phyloP scores from a whole-genome alignment of 257 asterid species.

The Przewalskia tangutica region DNA sequence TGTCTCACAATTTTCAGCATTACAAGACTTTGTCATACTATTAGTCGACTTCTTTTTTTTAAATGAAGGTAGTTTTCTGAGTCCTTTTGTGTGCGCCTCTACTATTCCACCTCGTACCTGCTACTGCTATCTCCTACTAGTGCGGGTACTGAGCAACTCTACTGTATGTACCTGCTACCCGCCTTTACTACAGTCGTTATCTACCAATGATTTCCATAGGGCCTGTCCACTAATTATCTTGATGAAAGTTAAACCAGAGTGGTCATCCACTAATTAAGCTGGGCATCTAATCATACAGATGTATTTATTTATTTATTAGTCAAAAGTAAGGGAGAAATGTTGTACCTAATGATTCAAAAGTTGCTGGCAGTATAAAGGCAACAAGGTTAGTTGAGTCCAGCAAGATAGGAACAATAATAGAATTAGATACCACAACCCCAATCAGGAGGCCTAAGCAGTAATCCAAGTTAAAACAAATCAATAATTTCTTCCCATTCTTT shows the following conservation, averaged over 20 bases:
- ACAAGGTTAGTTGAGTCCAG: not conserved
- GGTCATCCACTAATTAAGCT: not conserved
- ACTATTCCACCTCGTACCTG: not conserved
- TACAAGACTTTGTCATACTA: not conserved
- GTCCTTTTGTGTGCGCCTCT: not conserved
- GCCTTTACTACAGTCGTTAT: not conserved
- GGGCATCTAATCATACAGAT: not conserved
- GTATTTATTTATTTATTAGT: not conserved
- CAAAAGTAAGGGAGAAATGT: not conserved
- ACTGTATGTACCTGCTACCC: not conserved
- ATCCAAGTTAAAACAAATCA: not conserved
- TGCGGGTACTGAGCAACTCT: not conserved
- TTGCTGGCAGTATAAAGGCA: not conserved
- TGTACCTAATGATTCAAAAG: not conserved
- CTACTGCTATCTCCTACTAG: not conserved
- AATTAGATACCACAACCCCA: not conserved
- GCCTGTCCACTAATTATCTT: not conserved
- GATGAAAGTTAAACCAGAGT: not conserved
- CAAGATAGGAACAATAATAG: not conserved
- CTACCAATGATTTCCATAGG: not conserved
- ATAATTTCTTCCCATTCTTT: not conserved
- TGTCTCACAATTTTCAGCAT: not conserved
- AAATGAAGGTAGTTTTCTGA: not conserved
- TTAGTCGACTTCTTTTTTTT: not conserved
- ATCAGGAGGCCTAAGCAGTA: not conserved